Base-by-base conservation (phyloP, 1,284 basidiomycete species). In the Dichomitus squalens region DNA sequence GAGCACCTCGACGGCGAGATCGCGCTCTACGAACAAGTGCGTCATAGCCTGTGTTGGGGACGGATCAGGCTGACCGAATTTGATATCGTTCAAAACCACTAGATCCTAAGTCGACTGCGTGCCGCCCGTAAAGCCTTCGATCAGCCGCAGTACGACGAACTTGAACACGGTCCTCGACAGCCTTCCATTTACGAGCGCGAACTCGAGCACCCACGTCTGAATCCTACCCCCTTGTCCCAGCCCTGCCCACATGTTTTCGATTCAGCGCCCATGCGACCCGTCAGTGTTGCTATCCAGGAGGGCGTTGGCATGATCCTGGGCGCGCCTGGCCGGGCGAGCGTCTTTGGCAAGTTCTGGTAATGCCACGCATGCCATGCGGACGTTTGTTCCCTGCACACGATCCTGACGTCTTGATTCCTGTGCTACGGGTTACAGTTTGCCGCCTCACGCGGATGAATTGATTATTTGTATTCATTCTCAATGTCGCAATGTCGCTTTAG, bases 1-100 rank as follows among this genome's bases (percentile, higher is more conserved):
- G 86, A 89, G 40, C 86, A 92, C 66, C 79, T 93, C 14, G 89
- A 92, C 63, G 84, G 83, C 12, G 90, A 92, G 69, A 92, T 93
- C 60, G 79, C 75, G 5, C 79, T 90, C 41, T 88, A 90, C 64
- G 86, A 90, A 64, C 87, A 90, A 75, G 86, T 84, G 48, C 25
- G 64, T 44, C 29, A 5, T 48, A 49, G 7, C 40, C 8, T 3
- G 2, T 12, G 9, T n/a, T 25, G 29, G 1, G 3, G 2, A 16
- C 27, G 7, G 9, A 29, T 6, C 11, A 5, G 29, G 29, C 5
- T 31, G 29, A 25, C 12, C 18, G 1, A 3, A 43, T 41, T 16
- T 44, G 35, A 52, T 31, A 29, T 31, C 29, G 8, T 4, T 36
- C 16, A n/a, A 4, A 1, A 4, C 39, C 21, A 1, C 7, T 18